phyloP scores from a whole-genome alignment of 2,329 filamentous ascomycete genomes.

The Colletotrichum echinochloae region DNA sequence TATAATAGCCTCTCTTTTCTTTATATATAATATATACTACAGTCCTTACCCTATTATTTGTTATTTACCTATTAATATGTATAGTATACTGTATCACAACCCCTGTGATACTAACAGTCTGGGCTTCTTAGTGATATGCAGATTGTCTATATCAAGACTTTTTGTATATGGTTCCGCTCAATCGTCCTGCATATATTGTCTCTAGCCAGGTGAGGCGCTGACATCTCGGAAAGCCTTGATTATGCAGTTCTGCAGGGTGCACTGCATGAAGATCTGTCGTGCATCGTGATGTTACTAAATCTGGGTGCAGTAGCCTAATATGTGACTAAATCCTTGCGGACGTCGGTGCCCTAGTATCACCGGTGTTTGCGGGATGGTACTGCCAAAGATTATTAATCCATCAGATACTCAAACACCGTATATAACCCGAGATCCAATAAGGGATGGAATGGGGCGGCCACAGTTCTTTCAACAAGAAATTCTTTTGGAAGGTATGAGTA shows the following conservation, averaged over 20 bases:
- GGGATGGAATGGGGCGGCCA: background rate
- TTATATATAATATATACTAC: too few species aligned
- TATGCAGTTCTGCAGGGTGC: background rate
- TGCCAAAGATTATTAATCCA: background rate
- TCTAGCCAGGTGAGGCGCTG: background rate
- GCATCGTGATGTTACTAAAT: background rate
- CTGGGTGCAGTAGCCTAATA: background rate
- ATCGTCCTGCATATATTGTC: background rate
- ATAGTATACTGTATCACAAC: too few species aligned
- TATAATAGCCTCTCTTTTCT: too few species aligned
- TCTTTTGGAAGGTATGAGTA: too few species aligned
- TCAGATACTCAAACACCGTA: background rate
- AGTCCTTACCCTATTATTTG: too few species aligned
- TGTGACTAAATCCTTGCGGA: background rate
- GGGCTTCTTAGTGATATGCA: background rate
- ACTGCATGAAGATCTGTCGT: background rate
- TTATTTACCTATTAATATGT: too few species aligned
- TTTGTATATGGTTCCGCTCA: background rate
- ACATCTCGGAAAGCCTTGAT: background rate
- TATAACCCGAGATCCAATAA: background rate
- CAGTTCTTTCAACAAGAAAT: background rate
- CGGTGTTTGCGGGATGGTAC: background rate
- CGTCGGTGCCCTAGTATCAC: background rate
- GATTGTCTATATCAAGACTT: background rate
- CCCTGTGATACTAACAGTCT: too few species aligned